phyloP scores from a whole-genome alignment of 805 yeast species.

The Nakazawaea wickerhamii region DNA sequence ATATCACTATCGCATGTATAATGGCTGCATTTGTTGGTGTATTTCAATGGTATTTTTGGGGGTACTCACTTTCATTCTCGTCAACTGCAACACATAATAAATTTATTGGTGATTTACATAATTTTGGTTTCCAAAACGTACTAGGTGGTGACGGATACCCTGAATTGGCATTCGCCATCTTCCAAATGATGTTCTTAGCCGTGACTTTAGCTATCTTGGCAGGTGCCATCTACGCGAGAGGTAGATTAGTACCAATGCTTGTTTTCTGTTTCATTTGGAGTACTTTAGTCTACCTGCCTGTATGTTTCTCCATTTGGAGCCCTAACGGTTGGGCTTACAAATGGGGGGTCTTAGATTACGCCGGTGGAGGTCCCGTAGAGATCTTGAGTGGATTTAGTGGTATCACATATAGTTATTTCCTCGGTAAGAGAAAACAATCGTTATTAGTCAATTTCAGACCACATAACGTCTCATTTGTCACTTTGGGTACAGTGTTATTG shows the following conservation, averaged over 20 bases:
- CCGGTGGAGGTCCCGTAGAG: slow-evolving; percentile 98
- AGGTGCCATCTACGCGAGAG: slow-evolving; percentile 93
- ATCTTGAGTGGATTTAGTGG: slow-evolving; percentile 89
- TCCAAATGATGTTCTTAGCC: slow-evolving; percentile 86
- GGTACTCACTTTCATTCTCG: slow-evolving; percentile 88
- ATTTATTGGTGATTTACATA: slow-evolving; percentile 81
- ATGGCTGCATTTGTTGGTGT: slow-evolving; percentile 68
- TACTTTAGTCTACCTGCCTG: slow-evolving; percentile 87
- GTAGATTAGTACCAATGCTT: slow-evolving; percentile 79
- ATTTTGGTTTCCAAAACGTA: slow-evolving; percentile 76
- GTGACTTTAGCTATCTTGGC: slow-evolving; percentile 90
- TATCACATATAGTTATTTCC: slow-evolving; percentile 72
- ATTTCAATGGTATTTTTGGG: slow-evolving; percentile 98
- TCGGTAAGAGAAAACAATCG: slow-evolving; percentile 74
- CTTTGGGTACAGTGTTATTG: slow-evolving; percentile 78
- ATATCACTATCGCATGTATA: slow-evolving; percentile 76
- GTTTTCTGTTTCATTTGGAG: slow-evolving; percentile 84
- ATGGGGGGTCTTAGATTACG: slow-evolving; percentile 93
- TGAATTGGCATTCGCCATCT: slow-evolving; percentile 76
- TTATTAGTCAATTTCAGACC: slow-evolving; percentile 86
- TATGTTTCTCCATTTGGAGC: slow-evolving; percentile 96
- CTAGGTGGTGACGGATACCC: slow-evolving; percentile 56
- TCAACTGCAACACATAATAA: slow-evolving; percentile 66
- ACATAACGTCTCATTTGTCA: slow-evolving; percentile 87
- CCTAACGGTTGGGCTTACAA: slow-evolving; percentile 87